Evolutionary conservation across 208 protist genomes (phyloP).

Genomic region (Acanthamoeba lenticulata): DNA sequence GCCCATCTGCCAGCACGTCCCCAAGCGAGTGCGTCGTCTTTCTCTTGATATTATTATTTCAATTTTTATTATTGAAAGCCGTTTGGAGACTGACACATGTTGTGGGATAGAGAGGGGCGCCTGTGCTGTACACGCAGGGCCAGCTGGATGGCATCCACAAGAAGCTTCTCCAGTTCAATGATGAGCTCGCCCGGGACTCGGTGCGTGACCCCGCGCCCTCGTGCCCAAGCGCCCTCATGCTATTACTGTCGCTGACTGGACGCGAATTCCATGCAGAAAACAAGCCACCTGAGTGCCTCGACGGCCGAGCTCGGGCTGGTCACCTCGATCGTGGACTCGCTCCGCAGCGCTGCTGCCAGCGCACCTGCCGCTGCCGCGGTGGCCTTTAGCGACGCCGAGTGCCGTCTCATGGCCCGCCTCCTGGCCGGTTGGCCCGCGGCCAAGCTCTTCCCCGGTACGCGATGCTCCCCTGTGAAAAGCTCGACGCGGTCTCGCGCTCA

Average conservation of each 20-base stretch:
- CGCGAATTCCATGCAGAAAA: neutral
- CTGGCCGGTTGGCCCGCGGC: constrained; percentile 23
- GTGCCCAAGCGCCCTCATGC: neutral
- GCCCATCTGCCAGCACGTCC: neutral
- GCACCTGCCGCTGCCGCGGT: too few species aligned
- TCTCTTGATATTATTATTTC: too few species aligned
- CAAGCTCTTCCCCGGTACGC: constrained; percentile 29
- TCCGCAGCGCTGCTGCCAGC: neutral
- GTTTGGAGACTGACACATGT: neutral
- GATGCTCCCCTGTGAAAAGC: too few species aligned
- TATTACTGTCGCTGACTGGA: neutral
- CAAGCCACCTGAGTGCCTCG: neutral
- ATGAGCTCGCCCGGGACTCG: neutral
- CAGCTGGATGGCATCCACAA: constrained; percentile 54
- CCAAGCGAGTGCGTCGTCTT: neutral
- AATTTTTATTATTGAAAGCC: neutral
- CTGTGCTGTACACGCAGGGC: constrained; percentile 44
- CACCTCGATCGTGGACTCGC: neutral
- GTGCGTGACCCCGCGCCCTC: neutral
- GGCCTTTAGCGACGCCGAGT: neutral
- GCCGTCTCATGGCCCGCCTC: neutral
- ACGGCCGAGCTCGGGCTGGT: neutral
- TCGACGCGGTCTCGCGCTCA: neutral
- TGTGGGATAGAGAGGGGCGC: neutral
- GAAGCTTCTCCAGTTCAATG: constrained; percentile 52